A percentile compares a stretch with the other conserved stretches of the same genome.
Conservation (phyloP, 1,284 basidiomycete genomes). For the Trametes hirsuta region DNA sequence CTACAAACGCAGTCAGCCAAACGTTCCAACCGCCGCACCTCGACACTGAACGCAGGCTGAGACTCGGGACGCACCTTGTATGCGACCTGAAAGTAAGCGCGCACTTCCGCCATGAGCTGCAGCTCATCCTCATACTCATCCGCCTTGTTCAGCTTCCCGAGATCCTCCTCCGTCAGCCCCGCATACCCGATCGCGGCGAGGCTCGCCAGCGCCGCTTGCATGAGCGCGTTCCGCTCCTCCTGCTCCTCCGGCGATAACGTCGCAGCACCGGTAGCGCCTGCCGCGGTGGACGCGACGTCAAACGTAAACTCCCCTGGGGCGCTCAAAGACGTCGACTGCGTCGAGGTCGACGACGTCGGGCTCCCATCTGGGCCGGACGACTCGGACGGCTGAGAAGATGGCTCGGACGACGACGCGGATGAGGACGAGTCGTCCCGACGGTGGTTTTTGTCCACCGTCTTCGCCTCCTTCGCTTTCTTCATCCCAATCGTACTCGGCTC, state of each 20-base stretch:
- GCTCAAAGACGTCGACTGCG: no score
- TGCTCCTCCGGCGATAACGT: neutral
- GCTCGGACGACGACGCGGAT: no score
- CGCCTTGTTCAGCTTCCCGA: constrained; percentile 40
- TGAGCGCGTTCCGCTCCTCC: constrained; percentile 8
- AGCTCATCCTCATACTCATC: constrained; percentile 51
- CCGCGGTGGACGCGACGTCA: neutral
- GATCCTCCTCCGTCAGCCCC: constrained; percentile 35
- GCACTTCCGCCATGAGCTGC: constrained; percentile 50
- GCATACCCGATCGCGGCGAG: constrained; percentile 30
- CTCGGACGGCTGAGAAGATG: no score
- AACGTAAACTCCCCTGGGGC: no score
- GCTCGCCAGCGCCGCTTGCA: constrained; percentile 32
- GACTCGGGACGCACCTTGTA: constrained; percentile 41
- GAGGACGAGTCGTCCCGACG: no score
- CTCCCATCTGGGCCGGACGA: no score
- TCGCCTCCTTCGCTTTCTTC: no score
- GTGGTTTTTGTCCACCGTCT: no score
- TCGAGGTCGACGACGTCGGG: no score
- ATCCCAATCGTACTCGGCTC: no score
- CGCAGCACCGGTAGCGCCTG: neutral
- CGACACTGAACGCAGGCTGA: neutral
- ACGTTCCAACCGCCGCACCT: neutral
- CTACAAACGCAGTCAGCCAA: constrained; percentile 29
- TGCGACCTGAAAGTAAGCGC: constrained; percentile 53